Conservation (phyloP, 2,329 filamentous ascomycete genomes). For the Fusarium sacchari region DNA sequence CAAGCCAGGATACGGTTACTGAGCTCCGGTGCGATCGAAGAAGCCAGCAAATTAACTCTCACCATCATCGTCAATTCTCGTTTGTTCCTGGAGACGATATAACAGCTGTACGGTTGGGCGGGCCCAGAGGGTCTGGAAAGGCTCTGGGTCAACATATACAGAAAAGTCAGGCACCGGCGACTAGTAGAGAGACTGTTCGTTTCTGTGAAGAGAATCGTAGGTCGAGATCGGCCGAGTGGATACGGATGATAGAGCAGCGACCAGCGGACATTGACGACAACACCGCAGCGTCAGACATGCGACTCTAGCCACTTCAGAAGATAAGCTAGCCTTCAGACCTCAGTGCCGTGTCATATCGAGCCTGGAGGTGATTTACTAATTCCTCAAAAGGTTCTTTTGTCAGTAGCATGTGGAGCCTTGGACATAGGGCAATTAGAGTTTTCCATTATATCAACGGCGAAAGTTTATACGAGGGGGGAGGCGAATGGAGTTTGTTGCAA, state of each 20-base stretch:
- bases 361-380: background rate
- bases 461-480: constrained; percentile 24
- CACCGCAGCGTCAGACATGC: background rate
- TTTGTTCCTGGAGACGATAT: constrained; percentile 44
- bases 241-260: background rate
- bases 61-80: constrained; percentile 43
- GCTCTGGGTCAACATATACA: background rate
- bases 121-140: background rate
- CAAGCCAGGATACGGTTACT: background rate
- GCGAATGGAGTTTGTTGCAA: background rate
- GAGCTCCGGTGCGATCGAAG: background rate
- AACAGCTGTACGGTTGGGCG: constrained; percentile 5
- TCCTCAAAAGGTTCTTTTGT: constrained; percentile 1
- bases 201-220: background rate
- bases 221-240: constrained; percentile 33
- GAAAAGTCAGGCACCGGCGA: background rate
- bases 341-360: background rate
- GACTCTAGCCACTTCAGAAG: background rate
- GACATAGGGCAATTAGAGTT: constrained; percentile 15
- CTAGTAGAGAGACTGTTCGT: background rate
- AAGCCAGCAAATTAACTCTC: background rate
- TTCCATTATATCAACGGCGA: constrained; percentile 27
- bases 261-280: constrained; percentile 7
- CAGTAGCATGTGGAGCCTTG: background rate
- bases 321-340: background rate